A percentile compares a stretch with the other conserved stretches of the same genome.
These are phyloP conservation scores for Phytophthora pini DNA, from an alignment of 352 stramenopile species.

Conservation along the genomic window DNA sequence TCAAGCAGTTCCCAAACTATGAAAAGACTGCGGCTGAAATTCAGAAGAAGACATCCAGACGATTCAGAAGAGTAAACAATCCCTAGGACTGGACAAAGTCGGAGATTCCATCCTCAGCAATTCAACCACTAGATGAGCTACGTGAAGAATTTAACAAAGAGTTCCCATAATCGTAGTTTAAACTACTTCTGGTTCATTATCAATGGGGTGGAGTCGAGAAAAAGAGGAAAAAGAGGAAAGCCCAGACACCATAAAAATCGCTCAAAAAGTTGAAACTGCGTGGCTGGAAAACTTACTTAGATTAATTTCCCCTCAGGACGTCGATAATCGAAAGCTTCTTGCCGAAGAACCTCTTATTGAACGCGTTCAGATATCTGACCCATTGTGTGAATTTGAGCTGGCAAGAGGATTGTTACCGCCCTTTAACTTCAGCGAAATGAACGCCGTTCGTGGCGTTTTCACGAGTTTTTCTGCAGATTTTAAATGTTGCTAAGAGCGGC, in stretches of 20 bases:
- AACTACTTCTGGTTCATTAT: neutral
- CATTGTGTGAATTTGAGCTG: no score
- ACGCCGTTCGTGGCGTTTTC: neutral
- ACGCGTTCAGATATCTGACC: neutral
- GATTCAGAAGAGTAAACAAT: no score
- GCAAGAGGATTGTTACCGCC: no score
- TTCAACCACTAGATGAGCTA: neutral
- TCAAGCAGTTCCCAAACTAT: no score
- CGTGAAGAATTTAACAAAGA: neutral
- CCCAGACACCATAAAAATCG: neutral
- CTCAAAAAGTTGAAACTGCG: neutral
- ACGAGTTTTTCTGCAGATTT: neutral
- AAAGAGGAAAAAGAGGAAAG: neutral
- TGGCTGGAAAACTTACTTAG: neutral
- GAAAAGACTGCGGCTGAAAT: no score
- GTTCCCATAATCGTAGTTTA: neutral
- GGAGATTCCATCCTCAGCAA: neutral
- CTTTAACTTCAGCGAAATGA: neutral
- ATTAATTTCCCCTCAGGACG: no score
- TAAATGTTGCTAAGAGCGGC: neutral
- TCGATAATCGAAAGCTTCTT: no score
- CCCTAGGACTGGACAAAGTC: neutral
- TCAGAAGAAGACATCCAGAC: no score
- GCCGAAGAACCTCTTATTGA: no score
- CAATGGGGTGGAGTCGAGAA: neutral